phyloP scores from a whole-genome alignment of 2,329 filamentous ascomycete genomes.

The Drechslera avenae region DNA sequence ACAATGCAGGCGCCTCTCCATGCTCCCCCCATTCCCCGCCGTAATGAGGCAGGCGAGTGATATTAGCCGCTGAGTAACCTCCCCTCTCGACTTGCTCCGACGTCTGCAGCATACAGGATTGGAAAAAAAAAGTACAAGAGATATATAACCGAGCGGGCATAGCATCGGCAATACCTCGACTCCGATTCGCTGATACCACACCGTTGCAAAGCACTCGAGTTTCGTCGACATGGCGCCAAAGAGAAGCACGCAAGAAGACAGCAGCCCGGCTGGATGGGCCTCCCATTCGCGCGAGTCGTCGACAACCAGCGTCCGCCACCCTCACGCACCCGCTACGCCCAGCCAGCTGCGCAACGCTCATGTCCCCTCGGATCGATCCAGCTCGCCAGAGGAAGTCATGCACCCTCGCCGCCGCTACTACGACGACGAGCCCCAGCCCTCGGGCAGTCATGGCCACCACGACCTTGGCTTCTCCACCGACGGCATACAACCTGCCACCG shows the following conservation, averaged over 20 bases:
- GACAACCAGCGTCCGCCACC: conserved; percentile 34
- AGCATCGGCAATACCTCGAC: conserved; percentile 7
- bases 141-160: too few relatives aligned
- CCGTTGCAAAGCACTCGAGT: neutral
- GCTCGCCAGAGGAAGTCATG: conserved; percentile 51
- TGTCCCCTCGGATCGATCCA: conserved; percentile 49
- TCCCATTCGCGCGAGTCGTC: conserved; percentile 43
- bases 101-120: conserved; percentile 7
- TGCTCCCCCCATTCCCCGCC: conserved; percentile 7
- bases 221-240: conserved; percentile 33
- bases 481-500: conserved; percentile 42
- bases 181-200: conserved; percentile 5
- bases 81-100: conserved; percentile 5
- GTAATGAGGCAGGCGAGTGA: conserved; percentile 16
- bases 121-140: too few relatives aligned
- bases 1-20: neutral
- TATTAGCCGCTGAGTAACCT: conserved; percentile 19
- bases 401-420: conserved; percentile 30
- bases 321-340: conserved; percentile 45
- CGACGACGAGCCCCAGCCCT: conserved; percentile 25
- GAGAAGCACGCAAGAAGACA: conserved; percentile 19
- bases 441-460: conserved; percentile 17
- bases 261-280: conserved; percentile 25
- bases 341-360: conserved; percentile 51
- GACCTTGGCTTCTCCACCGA: conserved; percentile 33